Base-by-base conservation (phyloP, 73 alveolate genomes). In the Paramecium primaurelia region DNA sequence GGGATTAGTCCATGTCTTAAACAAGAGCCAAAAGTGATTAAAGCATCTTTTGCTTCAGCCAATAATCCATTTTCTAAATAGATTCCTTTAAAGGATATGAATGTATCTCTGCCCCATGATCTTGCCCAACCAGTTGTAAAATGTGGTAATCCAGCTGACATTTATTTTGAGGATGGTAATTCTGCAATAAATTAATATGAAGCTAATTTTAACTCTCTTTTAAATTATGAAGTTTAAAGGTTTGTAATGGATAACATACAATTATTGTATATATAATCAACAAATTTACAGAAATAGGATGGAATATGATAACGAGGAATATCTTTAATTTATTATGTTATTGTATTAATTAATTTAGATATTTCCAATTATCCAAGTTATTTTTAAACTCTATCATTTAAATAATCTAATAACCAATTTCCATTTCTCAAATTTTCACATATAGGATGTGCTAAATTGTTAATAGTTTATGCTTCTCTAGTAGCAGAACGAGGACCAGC, bases 91-190 rank as follows among this genome's bases (percentile, higher is more conserved):
- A 97, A 94, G 6, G 99, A 93, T 44, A 98, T 98, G 80, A 97
- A 98, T 7, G 99, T 98, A 92, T 98, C 99, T 94, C 99, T 95
- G 40, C 99, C 99, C 99, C 99, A 98, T 75, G 98, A 96, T 88
- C 99, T 94, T 94, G 96, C 93, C 92, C 94, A 97, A 40, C 98
- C 99, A 32, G 99, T 95, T 7, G 99, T 86, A 90, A 98, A 98
- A 86, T 98, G 99, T n/a, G 99, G 99, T 26, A 98, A 96, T 8
- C 99, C 99, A 10, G 99, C 99, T 36, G 99, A 94, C 95, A 98
- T 84, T 5, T 97, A 60, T 80, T 91, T 64, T 16, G 93, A 95
- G 49, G 95, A 86, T 5, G 96, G 96, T 9, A 95, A 84, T 1
- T 75, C 93, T 3, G 92, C 85, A 18, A 92, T 28, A 25, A 92